Base-by-base conservation (phyloP, 371 early-diverging fungal genomes). In the Mortierella sp. region DNA sequence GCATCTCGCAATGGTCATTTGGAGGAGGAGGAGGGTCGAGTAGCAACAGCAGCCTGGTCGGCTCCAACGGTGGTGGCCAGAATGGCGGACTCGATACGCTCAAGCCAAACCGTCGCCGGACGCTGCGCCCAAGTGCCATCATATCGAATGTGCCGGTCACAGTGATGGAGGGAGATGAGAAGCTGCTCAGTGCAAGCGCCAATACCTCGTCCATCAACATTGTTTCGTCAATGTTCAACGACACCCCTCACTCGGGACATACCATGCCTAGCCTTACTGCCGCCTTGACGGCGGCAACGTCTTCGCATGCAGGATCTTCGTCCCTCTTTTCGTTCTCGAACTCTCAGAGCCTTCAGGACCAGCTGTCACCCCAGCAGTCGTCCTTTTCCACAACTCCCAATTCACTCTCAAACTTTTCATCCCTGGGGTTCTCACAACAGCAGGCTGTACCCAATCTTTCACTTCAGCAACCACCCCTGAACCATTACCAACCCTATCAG, bases 131-230 rank as follows among this genome's bases (percentile, higher is more conserved):
- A 25, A 55, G 68, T 55, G 51, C 60, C 14, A 75, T 61, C 48
- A 62, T 63, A 26, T 67, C 75, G 9, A 82, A 82, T 59, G 84
- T 84, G 57, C 85, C 84, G 12, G 79, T 80, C 16, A 85, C 85
- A 12, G 84, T 86, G 1, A 83, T 80, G 23, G 87, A 85, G 60
- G 81, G 77, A n/a, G 85, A 86, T 57, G 83, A 84, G 59, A 72
- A 68, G 30, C 45, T 62, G 21, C 57, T 53, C 26, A 71, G 57
- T 28, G 75, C 45, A 52, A 63, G 56, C 72, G 60, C 60, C 60
- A 60, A 60, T 23, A 60, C 60, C 28, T 60, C 60, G 9, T 60
- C 72, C 59, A 44, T 75, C 23, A 82, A 80, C 43, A 84, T 83
- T 58, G 83, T 85, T 4, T 46, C 85, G 1, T 83, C 85, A 47